Evolutionary conservation across 1,284 basidiomycete species (phyloP).

Genomic region (Megacollybia platyphylla): DNA sequence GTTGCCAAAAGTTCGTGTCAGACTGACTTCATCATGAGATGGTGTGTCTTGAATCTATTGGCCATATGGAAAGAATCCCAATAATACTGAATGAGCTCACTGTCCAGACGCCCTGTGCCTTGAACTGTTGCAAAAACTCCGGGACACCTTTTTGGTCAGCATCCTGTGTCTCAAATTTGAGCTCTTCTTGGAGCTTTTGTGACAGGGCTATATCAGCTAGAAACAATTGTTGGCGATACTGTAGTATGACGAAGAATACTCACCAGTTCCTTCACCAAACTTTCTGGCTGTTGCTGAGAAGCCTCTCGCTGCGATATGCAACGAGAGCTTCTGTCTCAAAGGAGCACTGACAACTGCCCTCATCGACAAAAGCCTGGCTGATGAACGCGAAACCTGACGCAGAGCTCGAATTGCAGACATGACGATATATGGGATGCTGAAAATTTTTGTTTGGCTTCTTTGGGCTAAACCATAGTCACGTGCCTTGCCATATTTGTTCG

Average conservation of each 20-base stretch:
- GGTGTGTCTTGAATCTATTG: constrained; percentile 59
- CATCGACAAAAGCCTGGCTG: constrained; percentile 10
- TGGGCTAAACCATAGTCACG: background rate
- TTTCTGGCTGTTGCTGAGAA: constrained; percentile 44
- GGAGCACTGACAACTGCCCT: constrained; percentile 7
- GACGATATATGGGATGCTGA: constrained; percentile 3
- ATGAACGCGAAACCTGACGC: constrained; percentile 22
- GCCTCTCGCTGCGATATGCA: constrained; percentile 18
- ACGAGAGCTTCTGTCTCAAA: constrained; percentile 6
- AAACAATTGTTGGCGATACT: background rate
- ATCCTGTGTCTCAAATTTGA: constrained; percentile 77
- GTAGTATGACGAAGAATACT: constrained; percentile 16
- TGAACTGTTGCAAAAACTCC: constrained; percentile 73
- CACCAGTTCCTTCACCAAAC: constrained; percentile 52
- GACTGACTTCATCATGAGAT: constrained; percentile 75
- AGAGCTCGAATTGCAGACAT: constrained; percentile 33
- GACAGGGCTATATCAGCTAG: constrained; percentile 64
- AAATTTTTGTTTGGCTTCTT: constrained; percentile 1
- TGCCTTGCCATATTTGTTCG: background rate
- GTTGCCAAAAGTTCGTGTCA: constrained; percentile 82
- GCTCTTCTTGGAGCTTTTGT: constrained; percentile 72
- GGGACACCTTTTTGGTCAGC: constrained; percentile 34
- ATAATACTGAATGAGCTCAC: constrained; percentile 22
- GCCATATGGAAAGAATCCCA: constrained; percentile 3
- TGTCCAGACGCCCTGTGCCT: constrained; percentile 64